phyloP scores from a whole-genome alignment of 2,329 filamentous ascomycete genomes.

The Cladobotryum protrusum region DNA sequence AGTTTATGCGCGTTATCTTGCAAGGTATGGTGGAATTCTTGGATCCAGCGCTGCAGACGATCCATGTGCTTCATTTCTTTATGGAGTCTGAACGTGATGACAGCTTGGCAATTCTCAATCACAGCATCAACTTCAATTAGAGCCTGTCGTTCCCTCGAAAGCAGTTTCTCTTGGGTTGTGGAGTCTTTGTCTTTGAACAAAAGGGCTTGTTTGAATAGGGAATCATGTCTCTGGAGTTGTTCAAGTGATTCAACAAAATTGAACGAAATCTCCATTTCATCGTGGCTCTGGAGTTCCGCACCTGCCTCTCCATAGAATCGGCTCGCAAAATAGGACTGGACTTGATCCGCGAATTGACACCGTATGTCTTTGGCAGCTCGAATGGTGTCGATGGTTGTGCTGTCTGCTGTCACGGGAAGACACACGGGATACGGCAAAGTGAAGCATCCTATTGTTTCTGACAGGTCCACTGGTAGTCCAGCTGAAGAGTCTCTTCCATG shows the following conservation, averaged over 20 bases:
- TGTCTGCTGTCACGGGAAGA: constrained; percentile 8
- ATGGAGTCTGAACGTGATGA: not conserved
- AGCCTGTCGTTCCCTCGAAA: not conserved
- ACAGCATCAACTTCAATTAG: not conserved
- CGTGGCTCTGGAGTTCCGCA: constrained; percentile 27
- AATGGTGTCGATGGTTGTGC: constrained; percentile 10
- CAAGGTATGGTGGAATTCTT: no score
- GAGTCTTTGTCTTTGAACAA: not conserved
- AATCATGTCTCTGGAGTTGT: constrained; percentile 34
- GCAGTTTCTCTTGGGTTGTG: not conserved
- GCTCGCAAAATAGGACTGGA: constrained; percentile 8
- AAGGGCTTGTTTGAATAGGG: not conserved
- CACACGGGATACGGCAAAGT: constrained; percentile 34
- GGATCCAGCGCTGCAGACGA: no score
- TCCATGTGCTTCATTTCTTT: not conserved
- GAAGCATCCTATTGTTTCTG: constrained; percentile 40
- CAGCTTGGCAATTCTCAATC: not conserved
- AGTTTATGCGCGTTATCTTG: no score
- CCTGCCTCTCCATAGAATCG: constrained; percentile 13
- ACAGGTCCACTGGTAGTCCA: constrained; percentile 24
- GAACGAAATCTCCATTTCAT: constrained; percentile 41
- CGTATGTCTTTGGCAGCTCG: constrained; percentile 30
- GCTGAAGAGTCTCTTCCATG: constrained; percentile 36
- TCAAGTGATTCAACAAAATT: constrained; percentile 41
- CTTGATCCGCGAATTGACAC: constrained; percentile 27